phyloP scores from a whole-genome alignment of 257 asterid species.

The Jacaranda copaia region DNA sequence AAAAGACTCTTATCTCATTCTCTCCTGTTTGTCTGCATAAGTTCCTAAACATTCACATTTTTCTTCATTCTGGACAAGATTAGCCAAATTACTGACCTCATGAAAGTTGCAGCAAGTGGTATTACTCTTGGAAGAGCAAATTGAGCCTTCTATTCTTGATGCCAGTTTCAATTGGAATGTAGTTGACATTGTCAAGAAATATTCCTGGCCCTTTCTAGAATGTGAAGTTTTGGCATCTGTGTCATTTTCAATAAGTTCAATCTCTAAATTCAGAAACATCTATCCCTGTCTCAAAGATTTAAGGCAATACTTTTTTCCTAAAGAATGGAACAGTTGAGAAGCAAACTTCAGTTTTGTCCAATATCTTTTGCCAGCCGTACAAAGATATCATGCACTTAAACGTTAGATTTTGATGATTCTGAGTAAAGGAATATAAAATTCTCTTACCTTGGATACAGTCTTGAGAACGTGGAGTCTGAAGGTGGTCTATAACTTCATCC shows the following conservation, averaged over 20 bases:
- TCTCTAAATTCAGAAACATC: background rate
- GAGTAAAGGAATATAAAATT: background rate
- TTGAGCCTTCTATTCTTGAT: background rate
- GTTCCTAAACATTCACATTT: background rate
- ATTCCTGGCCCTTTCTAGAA: background rate
- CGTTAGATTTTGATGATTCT: background rate
- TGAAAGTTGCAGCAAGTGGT: background rate
- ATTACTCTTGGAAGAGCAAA: background rate
- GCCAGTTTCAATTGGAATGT: background rate
- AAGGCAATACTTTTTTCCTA: background rate
- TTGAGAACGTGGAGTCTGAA: slow-evolving; percentile 35
- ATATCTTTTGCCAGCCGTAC: background rate
- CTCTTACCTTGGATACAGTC: slow-evolving; percentile 40
- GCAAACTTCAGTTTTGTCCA: background rate
- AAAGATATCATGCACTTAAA: background rate
- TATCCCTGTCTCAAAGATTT: background rate
- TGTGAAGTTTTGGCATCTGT: background rate
- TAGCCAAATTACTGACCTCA: background rate
- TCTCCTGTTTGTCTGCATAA: background rate
- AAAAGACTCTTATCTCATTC: background rate
- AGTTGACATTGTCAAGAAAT: background rate
- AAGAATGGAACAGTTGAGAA: background rate
- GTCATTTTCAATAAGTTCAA: background rate
- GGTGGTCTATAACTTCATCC: slow-evolving; percentile 27
- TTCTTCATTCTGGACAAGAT: background rate